Evolutionary conservation across 2,329 filamentous ascomycete genomes (phyloP).

Genomic region (Exophiala sp.): DNA sequence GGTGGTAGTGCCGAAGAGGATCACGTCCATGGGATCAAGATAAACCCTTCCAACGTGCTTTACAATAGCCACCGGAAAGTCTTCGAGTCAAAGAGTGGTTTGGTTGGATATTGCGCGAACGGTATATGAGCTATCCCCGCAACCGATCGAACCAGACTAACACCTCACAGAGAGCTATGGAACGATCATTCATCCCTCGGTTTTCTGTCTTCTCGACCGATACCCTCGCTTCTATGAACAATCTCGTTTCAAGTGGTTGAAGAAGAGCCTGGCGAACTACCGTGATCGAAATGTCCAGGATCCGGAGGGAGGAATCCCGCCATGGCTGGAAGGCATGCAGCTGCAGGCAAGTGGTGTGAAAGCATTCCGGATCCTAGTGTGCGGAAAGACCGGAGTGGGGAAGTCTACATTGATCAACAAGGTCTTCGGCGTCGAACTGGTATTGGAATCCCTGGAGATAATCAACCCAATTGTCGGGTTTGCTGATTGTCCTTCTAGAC

Average conservation of each 20-base stretch:
- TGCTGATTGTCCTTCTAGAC: slow-evolving; percentile 10
- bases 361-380: slow-evolving; percentile 35
- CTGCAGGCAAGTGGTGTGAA: slow-evolving; percentile 28
- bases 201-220: slow-evolving; percentile 33
- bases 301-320: slow-evolving; percentile 27
- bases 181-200: slow-evolving; percentile 35
- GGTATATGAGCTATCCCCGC: slow-evolving; percentile 18
- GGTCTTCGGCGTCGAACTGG: slow-evolving; percentile 34
- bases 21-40: slow-evolving; percentile 19
- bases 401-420: slow-evolving; percentile 35
- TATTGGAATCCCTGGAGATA: slow-evolving; percentile 22
- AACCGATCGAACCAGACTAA: neutral
- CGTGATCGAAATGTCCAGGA: slow-evolving; percentile 29
- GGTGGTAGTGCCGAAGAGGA: slow-evolving; percentile 8
- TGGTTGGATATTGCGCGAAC: slow-evolving; percentile 26
- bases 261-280: slow-evolving; percentile 23
- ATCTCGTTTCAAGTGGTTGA: slow-evolving; percentile 27
- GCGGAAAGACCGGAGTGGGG: slow-evolving; percentile 34
- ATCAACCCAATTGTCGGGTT: slow-evolving; percentile 27
- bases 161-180: slow-evolving; percentile 23
- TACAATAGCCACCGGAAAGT: slow-evolving; percentile 21
- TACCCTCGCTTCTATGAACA: slow-evolving; percentile 31
- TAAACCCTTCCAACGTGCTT: slow-evolving; percentile 13
- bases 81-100: slow-evolving; percentile 14
- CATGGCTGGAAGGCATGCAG: slow-evolving; percentile 30